These are phyloP conservation scores for Polyporus arcularius DNA, from an alignment of 768 basidiomycete genomes.

Conservation along the genomic window DNA sequence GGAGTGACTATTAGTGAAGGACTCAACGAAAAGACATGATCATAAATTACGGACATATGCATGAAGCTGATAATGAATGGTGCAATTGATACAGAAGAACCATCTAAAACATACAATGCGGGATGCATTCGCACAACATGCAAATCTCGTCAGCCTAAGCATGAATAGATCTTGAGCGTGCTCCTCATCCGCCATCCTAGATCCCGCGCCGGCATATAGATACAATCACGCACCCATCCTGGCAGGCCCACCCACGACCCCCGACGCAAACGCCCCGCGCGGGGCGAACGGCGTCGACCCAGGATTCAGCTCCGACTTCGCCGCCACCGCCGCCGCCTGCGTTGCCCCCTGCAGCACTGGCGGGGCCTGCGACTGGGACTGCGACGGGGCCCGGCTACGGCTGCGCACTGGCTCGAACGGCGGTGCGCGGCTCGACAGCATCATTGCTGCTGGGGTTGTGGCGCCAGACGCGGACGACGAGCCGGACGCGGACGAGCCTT, in stretches of 20 bases:
- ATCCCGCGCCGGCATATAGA: neutral
- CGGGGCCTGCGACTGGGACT: slow-evolving; percentile 8
- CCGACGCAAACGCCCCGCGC: slow-evolving; percentile 14
- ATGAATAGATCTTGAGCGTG: no score
- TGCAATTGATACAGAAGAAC: no score
- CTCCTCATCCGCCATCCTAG: neutral
- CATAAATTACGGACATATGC: no score
- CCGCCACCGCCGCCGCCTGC: neutral
- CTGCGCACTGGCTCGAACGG: slow-evolving; percentile 51
- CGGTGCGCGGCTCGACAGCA: slow-evolving; percentile 53
- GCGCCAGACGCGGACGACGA: slow-evolving; percentile 11
- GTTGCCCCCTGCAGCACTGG: slow-evolving; percentile 1
- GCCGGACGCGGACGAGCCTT: slow-evolving; percentile 22
- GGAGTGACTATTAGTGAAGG: no score
- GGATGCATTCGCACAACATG: no score
- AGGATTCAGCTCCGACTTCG: slow-evolving; percentile 30
- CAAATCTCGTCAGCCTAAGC: no score
- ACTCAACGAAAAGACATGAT: no score
- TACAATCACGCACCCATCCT: neutral
- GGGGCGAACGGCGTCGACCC: slow-evolving; percentile 29
- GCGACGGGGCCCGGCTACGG: slow-evolving; percentile 14
- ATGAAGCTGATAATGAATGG: no score
- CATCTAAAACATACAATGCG: no score
- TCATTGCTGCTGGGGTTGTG: slow-evolving; percentile 29
- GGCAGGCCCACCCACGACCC: neutral